Evolutionary conservation across 805 yeast species (phyloP).

Genomic region (Pichia pseudocactophila): DNA sequence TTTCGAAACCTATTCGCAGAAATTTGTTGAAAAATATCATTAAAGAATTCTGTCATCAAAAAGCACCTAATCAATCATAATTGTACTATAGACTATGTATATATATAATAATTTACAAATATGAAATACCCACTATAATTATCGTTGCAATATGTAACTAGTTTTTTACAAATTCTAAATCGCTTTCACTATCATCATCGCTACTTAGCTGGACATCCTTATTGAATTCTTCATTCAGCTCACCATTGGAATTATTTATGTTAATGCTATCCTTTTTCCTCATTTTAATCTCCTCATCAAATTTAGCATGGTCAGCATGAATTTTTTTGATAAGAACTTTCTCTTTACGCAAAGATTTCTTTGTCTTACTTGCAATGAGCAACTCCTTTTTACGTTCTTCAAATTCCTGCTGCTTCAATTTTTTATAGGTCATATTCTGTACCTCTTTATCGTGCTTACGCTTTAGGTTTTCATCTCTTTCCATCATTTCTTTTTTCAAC

Average conservation of each 20-base stretch:
- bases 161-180: not conserved
- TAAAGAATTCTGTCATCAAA: conserved; percentile 32
- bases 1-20: conserved; percentile 81
- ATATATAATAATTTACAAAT: no score
- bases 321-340: not conserved
- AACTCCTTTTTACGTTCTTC: not conserved
- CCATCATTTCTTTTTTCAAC: conserved; percentile 27
- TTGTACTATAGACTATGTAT: no score
- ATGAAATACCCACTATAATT: no score
- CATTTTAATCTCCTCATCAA: not conserved
- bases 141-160: no score
- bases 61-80: not conserved
- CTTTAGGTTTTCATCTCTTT: conserved; percentile 4
- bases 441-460: conserved; percentile 1
- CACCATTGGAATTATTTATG: no score
- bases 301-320: conserved; percentile 1
- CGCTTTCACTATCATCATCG: conserved; percentile 5
- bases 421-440: conserved; percentile 1
- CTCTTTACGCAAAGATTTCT: conserved; percentile 4
- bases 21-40: conserved; percentile 53
- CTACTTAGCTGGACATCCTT: conserved; percentile 3
- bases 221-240: no score
- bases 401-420: not conserved
- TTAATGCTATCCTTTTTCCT: not conserved
- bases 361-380: conserved; percentile 1